A percentile compares a stretch with the other conserved stretches of the same genome.
Evolutionary conservation across 768 basidiomycete species (phyloP).

Genomic region (Boletus rubescentipes): DNA sequence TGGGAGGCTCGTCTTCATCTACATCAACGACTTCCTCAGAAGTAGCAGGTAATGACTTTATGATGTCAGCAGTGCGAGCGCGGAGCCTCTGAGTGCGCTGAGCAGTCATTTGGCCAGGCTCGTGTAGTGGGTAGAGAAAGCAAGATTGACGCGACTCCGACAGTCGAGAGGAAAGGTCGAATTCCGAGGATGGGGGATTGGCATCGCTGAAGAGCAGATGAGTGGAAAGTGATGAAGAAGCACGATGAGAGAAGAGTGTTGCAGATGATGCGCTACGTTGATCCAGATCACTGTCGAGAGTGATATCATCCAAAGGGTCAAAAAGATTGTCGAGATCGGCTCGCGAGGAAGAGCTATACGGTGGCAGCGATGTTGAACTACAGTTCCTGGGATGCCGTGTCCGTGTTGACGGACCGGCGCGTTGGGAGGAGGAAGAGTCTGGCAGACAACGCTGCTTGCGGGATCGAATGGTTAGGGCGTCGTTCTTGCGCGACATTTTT

Average conservation of each 20-base stretch:
- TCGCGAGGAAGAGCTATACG: not conserved
- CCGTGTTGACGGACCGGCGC: constrained; percentile 6
- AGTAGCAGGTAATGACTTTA: constrained; percentile 30
- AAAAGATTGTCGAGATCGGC: constrained; percentile 1
- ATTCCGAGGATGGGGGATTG: constrained; percentile 8
- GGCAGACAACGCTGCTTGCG: constrained; percentile 1
- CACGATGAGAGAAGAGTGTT: constrained; percentile 19
- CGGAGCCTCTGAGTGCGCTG: constrained; percentile 26
- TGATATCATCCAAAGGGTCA: constrained; percentile 10
- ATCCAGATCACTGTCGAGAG: constrained; percentile 20
- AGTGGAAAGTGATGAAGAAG: constrained; percentile 4
- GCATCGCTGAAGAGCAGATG: constrained; percentile 4
- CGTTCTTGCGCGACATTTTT: constrained; percentile 20
- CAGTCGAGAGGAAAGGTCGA: not conserved
- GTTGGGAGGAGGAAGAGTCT: not conserved
- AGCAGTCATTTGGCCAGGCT: constrained; percentile 29
- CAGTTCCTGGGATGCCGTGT: constrained; percentile 2
- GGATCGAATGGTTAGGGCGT: constrained; percentile 7
- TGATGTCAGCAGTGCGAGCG: constrained; percentile 25
- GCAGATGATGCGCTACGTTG: constrained; percentile 20
- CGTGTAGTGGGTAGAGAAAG: constrained; percentile 14
- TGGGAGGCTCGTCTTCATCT: constrained; percentile 1
- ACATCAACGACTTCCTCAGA: constrained; percentile 13
- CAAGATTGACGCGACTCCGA: constrained; percentile 10
- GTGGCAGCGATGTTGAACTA: constrained; percentile 16